Base-by-base conservation (phyloP, 495 filamentous ascomycete species). In the Talaromyces proteolyticus region DNA sequence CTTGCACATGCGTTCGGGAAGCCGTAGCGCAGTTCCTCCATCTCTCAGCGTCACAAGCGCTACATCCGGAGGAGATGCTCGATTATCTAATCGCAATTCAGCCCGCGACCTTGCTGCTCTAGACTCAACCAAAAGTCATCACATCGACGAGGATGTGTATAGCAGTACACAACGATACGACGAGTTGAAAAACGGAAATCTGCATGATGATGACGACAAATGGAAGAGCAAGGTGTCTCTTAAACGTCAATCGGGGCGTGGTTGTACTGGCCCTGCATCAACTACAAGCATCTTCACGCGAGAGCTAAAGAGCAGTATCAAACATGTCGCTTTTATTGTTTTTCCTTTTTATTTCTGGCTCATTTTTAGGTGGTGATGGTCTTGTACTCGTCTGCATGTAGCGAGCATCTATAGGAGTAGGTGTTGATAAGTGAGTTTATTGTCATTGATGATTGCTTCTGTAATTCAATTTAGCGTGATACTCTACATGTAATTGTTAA, bases 301-400 rank as follows among this genome's bases (percentile, higher is more conserved):
- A 14, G 65, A 69, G 29, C 57, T 74, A 12, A 22, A 50, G 2
- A 53, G 44, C 1, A 63, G 62, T 6, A 42, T 78, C 4, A 64
- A 59, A 37, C 48, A 56, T 3, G 76, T 81, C 19, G 72, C 68
- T 4, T 52, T 50, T 54, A 51, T 75, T 12, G 79, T 76, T 20
- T 44, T 78, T 42, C 50, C 49, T 6, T 69, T 72, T 52, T 84
- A 82, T 61, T 55, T 72, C 51, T 75, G 74, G 57, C 62, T 84
- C 55, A 64, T 77, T 25, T 79, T 70, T 70, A 67, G 61, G 42
- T 76, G 75, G 70, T 79, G 67, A 54, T 17, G 17, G 38, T n/a
- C 10, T n/a, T 4, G 10, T 18, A 18, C 14, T 49, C 11, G 8
- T 51, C 18, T 40, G 20, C 34, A 16, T 43, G 8, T 34, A 34